Evolutionary conservation across 106 monocot genomes (phyloP).

Genomic region (Alisma plantagoaquatica): DNA sequence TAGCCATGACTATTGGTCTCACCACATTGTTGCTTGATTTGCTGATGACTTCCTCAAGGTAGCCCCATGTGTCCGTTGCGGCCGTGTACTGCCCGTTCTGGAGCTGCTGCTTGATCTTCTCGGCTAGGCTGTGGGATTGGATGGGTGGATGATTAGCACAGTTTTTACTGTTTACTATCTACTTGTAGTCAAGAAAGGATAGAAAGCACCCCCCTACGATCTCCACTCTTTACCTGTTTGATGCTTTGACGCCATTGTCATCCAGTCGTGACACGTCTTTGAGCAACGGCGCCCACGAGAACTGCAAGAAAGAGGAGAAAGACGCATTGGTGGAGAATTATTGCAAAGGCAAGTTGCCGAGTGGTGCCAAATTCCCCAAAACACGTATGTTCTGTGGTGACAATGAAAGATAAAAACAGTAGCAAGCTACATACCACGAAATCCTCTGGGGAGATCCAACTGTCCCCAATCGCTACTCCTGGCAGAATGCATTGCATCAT

Average conservation of each 20-base stretch:
- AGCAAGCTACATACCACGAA: constrained; percentile 40
- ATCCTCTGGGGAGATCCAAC: constrained; percentile 89
- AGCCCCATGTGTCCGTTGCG: constrained; percentile 50
- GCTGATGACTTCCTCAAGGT: constrained; percentile 40
- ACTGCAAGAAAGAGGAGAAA: too few relatives aligned
- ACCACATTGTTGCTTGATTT: constrained; percentile 42
- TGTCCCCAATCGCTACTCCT: constrained; percentile 76
- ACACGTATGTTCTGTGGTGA: too few relatives aligned
- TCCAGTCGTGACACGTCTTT: constrained; percentile 31
- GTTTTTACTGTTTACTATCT: too few relatives aligned
- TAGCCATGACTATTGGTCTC: constrained; percentile 6
- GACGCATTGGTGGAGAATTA: too few relatives aligned
- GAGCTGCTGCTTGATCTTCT: constrained; percentile 45
- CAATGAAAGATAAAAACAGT: not conserved
- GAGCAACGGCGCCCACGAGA: constrained; percentile 41
- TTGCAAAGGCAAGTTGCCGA: too few relatives aligned
- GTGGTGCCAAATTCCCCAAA: too few relatives aligned
- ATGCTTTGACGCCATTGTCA: constrained; percentile 10
- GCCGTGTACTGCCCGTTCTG: constrained; percentile 28
- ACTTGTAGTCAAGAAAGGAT: too few relatives aligned
- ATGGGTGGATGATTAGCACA: too few relatives aligned
- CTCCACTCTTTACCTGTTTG: constrained; percentile 30
- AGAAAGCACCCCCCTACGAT: too few relatives aligned
- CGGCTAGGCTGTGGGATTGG: constrained; percentile 73
- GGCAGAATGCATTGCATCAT: too few relatives aligned